A percentile compares a stretch with the other conserved stretches of the same genome.
phyloP scores from a whole-genome alignment of 257 asterid species.

The Echites panduratus region DNA sequence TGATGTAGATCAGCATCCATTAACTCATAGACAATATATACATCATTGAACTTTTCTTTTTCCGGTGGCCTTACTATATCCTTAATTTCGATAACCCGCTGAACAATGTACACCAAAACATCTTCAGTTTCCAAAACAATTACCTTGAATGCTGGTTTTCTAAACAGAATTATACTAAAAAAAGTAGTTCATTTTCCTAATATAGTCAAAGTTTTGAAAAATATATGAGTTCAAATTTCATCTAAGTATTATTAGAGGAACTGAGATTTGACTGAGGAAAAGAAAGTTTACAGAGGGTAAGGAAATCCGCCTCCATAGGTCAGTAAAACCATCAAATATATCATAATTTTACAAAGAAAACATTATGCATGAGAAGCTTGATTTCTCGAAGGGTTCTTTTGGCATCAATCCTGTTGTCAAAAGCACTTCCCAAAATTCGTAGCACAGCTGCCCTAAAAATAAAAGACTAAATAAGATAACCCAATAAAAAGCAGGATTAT shows the following conservation, averaged over 20 bases:
- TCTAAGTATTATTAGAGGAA: background rate
- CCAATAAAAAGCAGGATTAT: background rate
- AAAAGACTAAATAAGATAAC: background rate
- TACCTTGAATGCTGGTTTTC: background rate
- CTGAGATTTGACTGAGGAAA: background rate
- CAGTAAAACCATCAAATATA: background rate
- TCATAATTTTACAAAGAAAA: background rate
- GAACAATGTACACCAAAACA: background rate
- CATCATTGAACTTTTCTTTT: conserved; percentile 59
- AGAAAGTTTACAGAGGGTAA: background rate
- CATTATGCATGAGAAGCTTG: conserved; percentile 70
- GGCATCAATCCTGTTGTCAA: conserved; percentile 82
- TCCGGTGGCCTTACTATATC: conserved; percentile 71
- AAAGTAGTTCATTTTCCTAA: background rate
- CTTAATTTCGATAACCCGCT: conserved; percentile 66
- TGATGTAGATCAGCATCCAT: conserved; percentile 94
- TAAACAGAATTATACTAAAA: background rate
- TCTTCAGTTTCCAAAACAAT: background rate
- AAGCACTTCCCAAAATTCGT: conserved; percentile 72
- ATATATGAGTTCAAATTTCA: background rate
- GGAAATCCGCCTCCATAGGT: background rate
- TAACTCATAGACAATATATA: conserved; percentile 69
- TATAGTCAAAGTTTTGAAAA: background rate
- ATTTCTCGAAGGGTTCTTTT: conserved; percentile 81
- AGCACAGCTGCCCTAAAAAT: conserved; percentile 43